Evolutionary conservation across 257 asterid genomes (phyloP).

Genomic region (Nicotiana attenuata): DNA sequence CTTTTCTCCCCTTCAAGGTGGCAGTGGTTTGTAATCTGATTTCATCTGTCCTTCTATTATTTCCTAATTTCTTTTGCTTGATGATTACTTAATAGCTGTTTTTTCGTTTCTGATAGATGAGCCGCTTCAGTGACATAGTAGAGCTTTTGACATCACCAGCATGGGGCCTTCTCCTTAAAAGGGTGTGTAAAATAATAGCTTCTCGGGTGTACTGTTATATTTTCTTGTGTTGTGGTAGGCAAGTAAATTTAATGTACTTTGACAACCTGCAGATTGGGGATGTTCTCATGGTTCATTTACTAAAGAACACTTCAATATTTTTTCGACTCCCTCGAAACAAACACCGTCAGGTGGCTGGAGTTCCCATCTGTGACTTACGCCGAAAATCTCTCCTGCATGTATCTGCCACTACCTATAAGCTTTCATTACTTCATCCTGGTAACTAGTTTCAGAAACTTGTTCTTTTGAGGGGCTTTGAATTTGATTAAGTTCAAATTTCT

Average conservation of each 20-base stretch:
- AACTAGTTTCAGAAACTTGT: not conserved
- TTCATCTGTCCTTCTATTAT: not conserved
- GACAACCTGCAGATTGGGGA: conserved; percentile 61
- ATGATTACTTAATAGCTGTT: not conserved
- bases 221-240: conserved; percentile 7
- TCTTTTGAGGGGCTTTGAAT: not conserved
- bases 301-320: conserved; percentile 60
- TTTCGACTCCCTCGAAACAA: conserved; percentile 56
- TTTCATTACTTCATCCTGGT: conserved; percentile 7
- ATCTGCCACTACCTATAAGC: conserved; percentile 19
- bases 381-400: conserved; percentile 16
- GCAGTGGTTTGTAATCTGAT: not conserved
- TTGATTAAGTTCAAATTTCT: not conserved
- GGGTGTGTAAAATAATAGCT: conserved; percentile 40
- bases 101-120: conserved; percentile 28
- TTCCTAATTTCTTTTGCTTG: not conserved
- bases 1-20: not conserved
- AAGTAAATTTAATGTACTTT: conserved; percentile 11
- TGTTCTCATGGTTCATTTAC: conserved; percentile 56
- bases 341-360: conserved; percentile 67
- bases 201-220: conserved; percentile 4
- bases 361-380: conserved; percentile 48
- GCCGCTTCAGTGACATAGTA: conserved; percentile 40
- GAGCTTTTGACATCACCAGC: conserved; percentile 51
- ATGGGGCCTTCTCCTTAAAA: conserved; percentile 56